These are phyloP conservation scores for Plasmodium sp. DNA, from an alignment of 169 alveolate species.

Conservation along the genomic window DNA sequence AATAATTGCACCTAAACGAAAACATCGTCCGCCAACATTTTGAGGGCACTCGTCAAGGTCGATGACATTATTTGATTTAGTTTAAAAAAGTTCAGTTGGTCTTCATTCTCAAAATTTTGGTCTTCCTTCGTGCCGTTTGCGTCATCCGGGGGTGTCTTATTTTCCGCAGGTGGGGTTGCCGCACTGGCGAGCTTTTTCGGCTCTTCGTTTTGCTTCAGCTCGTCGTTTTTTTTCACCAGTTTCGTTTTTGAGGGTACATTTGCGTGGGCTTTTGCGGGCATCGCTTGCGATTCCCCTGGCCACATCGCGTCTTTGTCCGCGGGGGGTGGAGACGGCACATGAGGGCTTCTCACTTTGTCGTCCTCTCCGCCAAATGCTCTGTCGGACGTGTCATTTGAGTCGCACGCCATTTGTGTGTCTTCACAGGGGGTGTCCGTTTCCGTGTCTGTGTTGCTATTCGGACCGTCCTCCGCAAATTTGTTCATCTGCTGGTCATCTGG, in stretches of 20 bases:
- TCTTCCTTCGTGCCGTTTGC: not conserved
- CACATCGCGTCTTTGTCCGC: not conserved
- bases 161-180: not conserved
- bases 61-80: conserved; percentile 51
- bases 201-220: not conserved
- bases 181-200: not conserved
- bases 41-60: conserved; percentile 32
- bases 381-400: not conserved
- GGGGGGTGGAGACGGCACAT: not conserved
- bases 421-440: not conserved
- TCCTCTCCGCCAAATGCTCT: not conserved
- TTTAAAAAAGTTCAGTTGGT: conserved; percentile 13
- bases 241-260: not conserved
- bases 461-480: not conserved
- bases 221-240: conserved; percentile 14
- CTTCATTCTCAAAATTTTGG: conserved; percentile 9
- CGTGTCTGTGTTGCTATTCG: not conserved
- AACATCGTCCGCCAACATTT: conserved; percentile 32
- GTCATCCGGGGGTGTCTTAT: not conserved
- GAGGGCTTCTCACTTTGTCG: not conserved
- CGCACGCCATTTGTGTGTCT: not conserved
- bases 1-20: not conserved
- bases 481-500: not conserved
- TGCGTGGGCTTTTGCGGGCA: not conserved
- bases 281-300: not conserved